These are phyloP conservation scores for Leccinum subrobustum DNA, from an alignment of 1,284 basidiomycete species.

Conservation along the genomic window DNA sequence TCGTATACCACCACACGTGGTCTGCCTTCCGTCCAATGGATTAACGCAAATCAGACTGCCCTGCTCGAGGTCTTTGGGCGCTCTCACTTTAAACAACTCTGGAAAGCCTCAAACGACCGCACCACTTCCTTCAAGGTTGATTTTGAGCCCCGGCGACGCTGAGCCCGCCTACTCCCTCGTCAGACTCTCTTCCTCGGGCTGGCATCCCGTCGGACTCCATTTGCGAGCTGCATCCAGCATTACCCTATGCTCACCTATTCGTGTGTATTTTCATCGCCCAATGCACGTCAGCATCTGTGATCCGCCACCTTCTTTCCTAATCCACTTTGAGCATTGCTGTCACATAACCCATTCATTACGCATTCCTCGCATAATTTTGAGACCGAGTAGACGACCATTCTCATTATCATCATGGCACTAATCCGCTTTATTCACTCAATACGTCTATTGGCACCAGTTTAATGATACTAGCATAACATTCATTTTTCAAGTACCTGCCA, in stretches of 20 bases:
- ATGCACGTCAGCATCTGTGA: slow-evolving; percentile 27
- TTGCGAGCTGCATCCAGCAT: slow-evolving; percentile 17
- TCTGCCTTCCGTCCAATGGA: slow-evolving; percentile 72
- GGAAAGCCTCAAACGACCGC: slow-evolving; percentile 67
- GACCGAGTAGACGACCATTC: slow-evolving; percentile 32
- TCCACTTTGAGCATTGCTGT: slow-evolving; percentile 32
- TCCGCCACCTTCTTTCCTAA: slow-evolving; percentile 24
- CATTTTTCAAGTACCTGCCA: slow-evolving; percentile 23
- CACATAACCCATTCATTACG: slow-evolving; percentile 36
- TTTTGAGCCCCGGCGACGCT: slow-evolving; percentile 38
- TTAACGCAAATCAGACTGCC: slow-evolving; percentile 61
- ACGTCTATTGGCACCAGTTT: slow-evolving; percentile 28
- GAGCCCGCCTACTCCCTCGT: slow-evolving; percentile 19
- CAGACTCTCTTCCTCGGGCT: slow-evolving; percentile 17
- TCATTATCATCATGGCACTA: slow-evolving; percentile 34
- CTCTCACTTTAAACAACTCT: slow-evolving; percentile 66
- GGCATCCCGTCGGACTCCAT: slow-evolving; percentile 20
- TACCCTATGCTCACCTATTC: slow-evolving; percentile 9
- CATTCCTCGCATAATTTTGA: slow-evolving; percentile 35
- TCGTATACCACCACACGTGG: slow-evolving; percentile 71
- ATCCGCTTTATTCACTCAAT: slow-evolving; percentile 33
- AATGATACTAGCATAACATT: slow-evolving; percentile 30
- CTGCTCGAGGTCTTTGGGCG: slow-evolving; percentile 72
- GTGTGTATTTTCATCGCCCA: slow-evolving; percentile 12
- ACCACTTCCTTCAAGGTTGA: slow-evolving; percentile 73